Percentiles rank a stretch among this genome's conserved stretches.
Evolutionary conservation across 2,329 filamentous ascomycete species (phyloP).

Genomic region (Ophiostoma himal-ulmi): DNA sequence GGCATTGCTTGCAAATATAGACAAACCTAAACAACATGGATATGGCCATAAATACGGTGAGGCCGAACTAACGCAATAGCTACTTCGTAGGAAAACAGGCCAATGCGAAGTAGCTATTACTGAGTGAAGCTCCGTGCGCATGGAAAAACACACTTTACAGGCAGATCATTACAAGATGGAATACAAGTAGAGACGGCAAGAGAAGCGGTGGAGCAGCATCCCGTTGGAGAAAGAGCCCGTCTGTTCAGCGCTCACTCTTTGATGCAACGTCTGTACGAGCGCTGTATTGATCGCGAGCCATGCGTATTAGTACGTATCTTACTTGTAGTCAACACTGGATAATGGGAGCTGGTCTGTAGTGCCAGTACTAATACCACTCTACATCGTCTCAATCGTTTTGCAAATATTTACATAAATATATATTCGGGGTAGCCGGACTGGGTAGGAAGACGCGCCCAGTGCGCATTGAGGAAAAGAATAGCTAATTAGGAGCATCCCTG

Average conservation of each 20-base stretch:
- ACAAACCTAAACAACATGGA: background rate
- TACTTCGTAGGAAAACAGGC: background rate
- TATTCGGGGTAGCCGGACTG: constrained; percentile 9
- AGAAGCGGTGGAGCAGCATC: background rate
- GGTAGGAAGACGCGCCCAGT: constrained; percentile 14
- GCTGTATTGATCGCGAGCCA: no score
- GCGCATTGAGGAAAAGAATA: background rate
- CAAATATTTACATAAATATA: background rate
- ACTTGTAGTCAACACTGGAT: background rate
- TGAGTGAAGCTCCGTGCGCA: background rate
- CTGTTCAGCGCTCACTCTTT: background rate
- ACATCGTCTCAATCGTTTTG: background rate
- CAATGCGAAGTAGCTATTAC: background rate
- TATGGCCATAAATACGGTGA: background rate
- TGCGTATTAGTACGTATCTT: no score
- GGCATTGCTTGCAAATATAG: no score
- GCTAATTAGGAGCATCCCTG: background rate
- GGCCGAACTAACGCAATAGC: background rate
- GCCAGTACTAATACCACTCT: background rate
- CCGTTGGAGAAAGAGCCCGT: constrained; percentile 6
- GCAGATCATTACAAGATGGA: background rate
- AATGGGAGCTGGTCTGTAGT: background rate
- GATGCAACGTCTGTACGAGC: background rate
- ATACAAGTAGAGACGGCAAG: background rate
- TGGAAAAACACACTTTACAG: background rate